Evolutionary conservation across 805 yeast genomes (phyloP).

Genomic region (Candida nonsorbophila): DNA sequence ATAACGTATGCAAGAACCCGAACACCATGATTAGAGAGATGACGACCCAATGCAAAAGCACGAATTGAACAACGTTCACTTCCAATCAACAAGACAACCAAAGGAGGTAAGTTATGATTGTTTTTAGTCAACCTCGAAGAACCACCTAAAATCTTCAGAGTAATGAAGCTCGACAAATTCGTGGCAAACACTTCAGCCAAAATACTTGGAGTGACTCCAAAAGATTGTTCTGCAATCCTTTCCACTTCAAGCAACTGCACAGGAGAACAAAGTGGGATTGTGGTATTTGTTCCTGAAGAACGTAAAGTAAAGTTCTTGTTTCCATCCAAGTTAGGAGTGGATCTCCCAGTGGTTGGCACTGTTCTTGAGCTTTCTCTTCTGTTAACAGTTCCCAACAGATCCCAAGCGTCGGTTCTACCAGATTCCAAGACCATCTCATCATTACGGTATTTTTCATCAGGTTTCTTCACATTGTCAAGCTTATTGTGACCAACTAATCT

Average conservation of each 20-base stretch:
- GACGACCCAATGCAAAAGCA: conserved; percentile 76
- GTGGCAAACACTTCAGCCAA: conserved; percentile 66
- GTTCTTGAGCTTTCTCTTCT: conserved; percentile 6
- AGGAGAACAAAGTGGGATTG: conserved; percentile 63
- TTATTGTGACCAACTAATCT: conserved; percentile 77
- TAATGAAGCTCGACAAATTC: conserved; percentile 55
- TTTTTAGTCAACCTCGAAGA: conserved; percentile 50
- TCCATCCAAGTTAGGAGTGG: conserved; percentile 9
- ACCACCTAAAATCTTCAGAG: conserved; percentile 62
- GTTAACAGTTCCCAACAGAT: conserved; percentile 25
- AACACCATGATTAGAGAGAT: conserved; percentile 67
- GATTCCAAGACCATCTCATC: conserved; percentile 68
- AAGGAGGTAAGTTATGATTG: conserved; percentile 76
- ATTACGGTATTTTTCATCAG: conserved; percentile 49
- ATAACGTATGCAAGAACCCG: conserved; percentile 53
- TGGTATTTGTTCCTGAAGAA: conserved; percentile 15
- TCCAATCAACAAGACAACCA: conserved; percentile 68
- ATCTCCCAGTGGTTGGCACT: conserved; percentile 11
- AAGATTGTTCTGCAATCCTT: conserved; percentile 44
- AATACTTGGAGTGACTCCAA: conserved; percentile 43
- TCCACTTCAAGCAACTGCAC: conserved; percentile 77
- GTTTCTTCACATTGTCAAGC: conserved; percentile 19
- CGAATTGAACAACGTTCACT: conserved; percentile 69
- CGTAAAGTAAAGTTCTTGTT: conserved; percentile 14
- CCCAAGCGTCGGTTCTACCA: conserved; percentile 49